phyloP scores from a whole-genome alignment of 1,284 basidiomycete genomes.

The Phlebopus sp. region DNA sequence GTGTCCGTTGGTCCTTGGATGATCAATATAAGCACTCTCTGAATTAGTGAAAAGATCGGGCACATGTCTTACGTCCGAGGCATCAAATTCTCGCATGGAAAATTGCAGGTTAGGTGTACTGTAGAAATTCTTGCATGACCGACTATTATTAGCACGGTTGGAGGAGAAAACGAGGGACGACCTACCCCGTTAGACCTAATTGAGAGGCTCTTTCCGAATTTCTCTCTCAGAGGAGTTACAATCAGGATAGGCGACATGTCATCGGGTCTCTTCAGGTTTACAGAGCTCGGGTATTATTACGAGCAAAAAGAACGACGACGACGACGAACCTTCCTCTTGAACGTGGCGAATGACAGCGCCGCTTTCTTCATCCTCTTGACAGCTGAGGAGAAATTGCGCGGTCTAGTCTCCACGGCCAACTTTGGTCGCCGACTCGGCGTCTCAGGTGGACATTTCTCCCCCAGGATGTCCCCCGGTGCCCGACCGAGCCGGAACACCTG shows the following conservation, averaged over 20 bases:
- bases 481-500: constrained; percentile 21
- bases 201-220: constrained; percentile 31
- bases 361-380: constrained; percentile 24
- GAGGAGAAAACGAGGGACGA: background rate
- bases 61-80: constrained; percentile 11
- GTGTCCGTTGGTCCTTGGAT: background rate
- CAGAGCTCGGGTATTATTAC: background rate
- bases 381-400: constrained; percentile 15
- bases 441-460: constrained; percentile 5
- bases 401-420: constrained; percentile 10
- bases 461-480: constrained; percentile 8
- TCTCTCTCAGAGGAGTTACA: constrained; percentile 27
- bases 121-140: constrained; percentile 20
- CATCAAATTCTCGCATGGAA: constrained; percentile 24
- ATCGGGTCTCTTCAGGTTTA: constrained; percentile 17
- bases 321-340: constrained; percentile 24
- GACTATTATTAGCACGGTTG: background rate
- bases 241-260: constrained; percentile 25
- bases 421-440: constrained; percentile 7
- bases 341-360: constrained; percentile 16
- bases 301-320: too few relatives aligned
- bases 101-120: constrained; percentile 30
- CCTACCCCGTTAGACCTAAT: constrained; percentile 28
- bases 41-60: background rate
- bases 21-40: background rate